These are phyloP conservation scores for Monilinia laxa DNA, from an alignment of 2,329 filamentous ascomycete species.

Conservation along the genomic window DNA sequence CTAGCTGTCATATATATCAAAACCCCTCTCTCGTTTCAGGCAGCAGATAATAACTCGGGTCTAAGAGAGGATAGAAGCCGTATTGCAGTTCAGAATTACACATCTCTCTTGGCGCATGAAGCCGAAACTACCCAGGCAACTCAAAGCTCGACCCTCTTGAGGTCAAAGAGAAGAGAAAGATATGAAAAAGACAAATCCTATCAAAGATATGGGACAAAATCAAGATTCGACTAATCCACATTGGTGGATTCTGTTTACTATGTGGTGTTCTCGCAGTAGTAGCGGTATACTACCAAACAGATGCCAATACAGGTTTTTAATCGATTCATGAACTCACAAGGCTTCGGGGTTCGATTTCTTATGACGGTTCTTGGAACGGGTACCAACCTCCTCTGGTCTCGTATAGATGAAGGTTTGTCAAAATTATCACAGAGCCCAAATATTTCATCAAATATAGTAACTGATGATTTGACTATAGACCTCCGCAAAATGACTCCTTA, in stretches of 20 bases:
- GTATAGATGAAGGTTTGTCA: constrained; percentile 44
- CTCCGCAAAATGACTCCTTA: constrained; percentile 38
- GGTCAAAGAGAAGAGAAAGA: neutral
- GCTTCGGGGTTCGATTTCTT: constrained; percentile 45
- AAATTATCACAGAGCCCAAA: neutral
- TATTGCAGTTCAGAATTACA: neutral
- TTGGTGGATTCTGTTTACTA: neutral
- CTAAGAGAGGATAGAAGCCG: too few relatives aligned
- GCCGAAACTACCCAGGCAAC: neutral
- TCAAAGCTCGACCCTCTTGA: neutral
- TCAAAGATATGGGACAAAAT: neutral
- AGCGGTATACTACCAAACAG: neutral
- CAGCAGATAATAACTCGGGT: neutral
- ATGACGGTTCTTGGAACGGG: constrained; percentile 45
- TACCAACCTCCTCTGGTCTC: constrained; percentile 46
- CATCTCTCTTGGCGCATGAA: neutral
- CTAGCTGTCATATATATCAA: neutral
- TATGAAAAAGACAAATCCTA: neutral
- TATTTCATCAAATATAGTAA: constrained; percentile 30
- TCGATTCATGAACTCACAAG: constrained; percentile 44
- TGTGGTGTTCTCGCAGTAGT: neutral
- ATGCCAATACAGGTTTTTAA: constrained; percentile 44
- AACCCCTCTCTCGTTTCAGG: neutral
- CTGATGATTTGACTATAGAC: neutral
- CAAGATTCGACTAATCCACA: neutral